Conservation (phyloP, 352 stramenopile genomes). For the Plasmopara halstedii region DNA sequence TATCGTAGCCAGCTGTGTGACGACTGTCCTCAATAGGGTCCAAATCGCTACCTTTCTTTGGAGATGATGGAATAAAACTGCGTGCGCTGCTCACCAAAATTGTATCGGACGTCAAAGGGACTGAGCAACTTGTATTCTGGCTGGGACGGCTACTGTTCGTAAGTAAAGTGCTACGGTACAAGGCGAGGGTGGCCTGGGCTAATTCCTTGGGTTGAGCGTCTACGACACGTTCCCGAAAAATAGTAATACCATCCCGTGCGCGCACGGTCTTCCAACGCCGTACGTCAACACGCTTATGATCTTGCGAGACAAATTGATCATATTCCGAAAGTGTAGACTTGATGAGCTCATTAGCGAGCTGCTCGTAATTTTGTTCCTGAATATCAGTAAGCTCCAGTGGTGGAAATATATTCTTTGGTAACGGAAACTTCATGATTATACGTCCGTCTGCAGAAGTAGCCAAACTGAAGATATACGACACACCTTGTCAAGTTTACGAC, state of each 20-base stretch:
- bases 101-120: constrained; percentile 10
- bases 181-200: constrained; percentile 11
- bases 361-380: constrained; percentile 37
- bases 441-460: constrained; percentile 17
- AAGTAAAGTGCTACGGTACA: constrained; percentile 19
- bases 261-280: constrained; percentile 36
- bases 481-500: constrained; percentile 2
- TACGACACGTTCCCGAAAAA: constrained; percentile 31
- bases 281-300: constrained; percentile 30
- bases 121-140: constrained; percentile 7
- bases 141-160: constrained; percentile 19
- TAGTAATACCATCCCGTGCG: constrained; percentile 29
- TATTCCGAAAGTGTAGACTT: constrained; percentile 39
- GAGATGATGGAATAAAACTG: constrained; percentile 9
- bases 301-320: constrained; percentile 32
- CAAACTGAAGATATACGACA: not conserved
- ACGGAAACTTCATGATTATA: constrained; percentile 42
- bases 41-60: constrained; percentile 11
- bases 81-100: constrained; percentile 5
- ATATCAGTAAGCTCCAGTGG: constrained; percentile 31
- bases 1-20: constrained; percentile 17
- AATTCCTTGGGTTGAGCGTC: constrained; percentile 15
- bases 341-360: constrained; percentile 41
- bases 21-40: constrained; percentile 16
- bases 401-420: constrained; percentile 40